Base-by-base conservation (phyloP, 768 basidiomycete species). In the Daedaleopsis nitida region DNA sequence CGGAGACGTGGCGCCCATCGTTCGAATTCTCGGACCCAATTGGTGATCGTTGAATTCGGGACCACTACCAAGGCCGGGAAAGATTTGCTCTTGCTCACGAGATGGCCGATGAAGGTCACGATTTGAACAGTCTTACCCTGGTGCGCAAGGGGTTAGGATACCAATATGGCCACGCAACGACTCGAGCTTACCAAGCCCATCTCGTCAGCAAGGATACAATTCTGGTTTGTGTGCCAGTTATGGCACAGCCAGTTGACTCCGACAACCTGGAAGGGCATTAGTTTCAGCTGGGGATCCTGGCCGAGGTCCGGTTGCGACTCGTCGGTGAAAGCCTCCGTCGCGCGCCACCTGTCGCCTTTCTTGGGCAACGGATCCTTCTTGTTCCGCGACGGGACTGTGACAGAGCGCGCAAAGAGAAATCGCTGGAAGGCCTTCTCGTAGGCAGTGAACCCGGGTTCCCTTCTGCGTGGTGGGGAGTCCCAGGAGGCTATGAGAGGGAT, bases 51-150 rank as follows among this genome's bases (percentile, higher is more conserved):
- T 13, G 95, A 96, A 70, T 99, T 97, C 0, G 97, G 97, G 6
- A 98, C 97, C 5, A 97, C 88, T 12, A 99, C 87, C 14, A 99
- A 82, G 39, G 86, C 87, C 3, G 97, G 97, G 57, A 81, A 88
- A 0, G 86, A 87, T 1, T 83, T 68, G 65, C 82, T 85, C 23
- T 80, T 77, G 38, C 76, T 72, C 39, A 80, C 78, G 52, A 89
- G 82, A 53, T 81, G 82, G 24, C 87, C 94, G 10, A 99, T 75
- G 73, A 94, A 92, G 0, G 91, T 86, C 27, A 87, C 87, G 52
- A 98, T 88, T 69, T 97, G 96, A 2, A 98, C 92, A 0, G 96
- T 98, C 79, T 93, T 94, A 0, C 92, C 91, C 88, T 94, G 27
- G 7, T n/a, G 27, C 27, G 62, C 21, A 42, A 60, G 49, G 56